Percentiles rank a stretch among this genome's conserved stretches.
phyloP scores from a whole-genome alignment of 176 grass and related monocot genomes.

The Hordeum marinum region DNA sequence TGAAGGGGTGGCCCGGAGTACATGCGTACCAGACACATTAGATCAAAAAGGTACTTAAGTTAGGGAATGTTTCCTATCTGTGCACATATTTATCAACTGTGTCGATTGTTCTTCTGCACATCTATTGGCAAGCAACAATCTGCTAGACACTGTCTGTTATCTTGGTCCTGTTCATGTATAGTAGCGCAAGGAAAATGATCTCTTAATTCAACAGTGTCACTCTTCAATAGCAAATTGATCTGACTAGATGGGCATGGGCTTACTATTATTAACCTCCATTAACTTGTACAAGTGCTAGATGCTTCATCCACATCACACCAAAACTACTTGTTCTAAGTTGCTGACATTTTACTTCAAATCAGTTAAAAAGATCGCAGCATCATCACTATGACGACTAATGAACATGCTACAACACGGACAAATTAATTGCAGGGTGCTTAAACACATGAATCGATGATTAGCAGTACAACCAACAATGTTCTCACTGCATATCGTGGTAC shows the following conservation, averaged over 20 bases:
- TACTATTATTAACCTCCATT: too few relatives aligned
- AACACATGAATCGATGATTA: background rate
- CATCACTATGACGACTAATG: background rate
- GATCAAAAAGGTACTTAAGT: background rate
- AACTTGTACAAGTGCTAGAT: too few relatives aligned
- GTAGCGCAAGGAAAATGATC: too few relatives aligned
- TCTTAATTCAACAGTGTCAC: too few relatives aligned
- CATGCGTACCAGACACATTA: too few relatives aligned
- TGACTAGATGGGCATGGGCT: too few relatives aligned
- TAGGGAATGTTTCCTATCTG: background rate
- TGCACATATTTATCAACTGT: background rate
- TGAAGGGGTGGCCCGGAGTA: conserved; percentile 62
- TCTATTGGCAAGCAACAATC: background rate
- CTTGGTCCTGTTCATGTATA: background rate
- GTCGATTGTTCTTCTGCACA: conserved; percentile 10
- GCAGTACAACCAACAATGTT: background rate
- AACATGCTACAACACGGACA: background rate
- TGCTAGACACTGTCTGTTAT: background rate
- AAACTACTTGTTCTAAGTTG: too few relatives aligned
- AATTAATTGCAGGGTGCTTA: conserved; percentile 3
- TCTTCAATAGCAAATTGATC: too few relatives aligned
- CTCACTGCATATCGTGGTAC: background rate
- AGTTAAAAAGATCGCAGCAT: background rate
- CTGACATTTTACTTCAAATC: too few relatives aligned
- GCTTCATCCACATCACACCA: too few relatives aligned